Conservation (phyloP, 2,329 filamentous ascomycete species). For the Botrytis tulipae region DNA sequence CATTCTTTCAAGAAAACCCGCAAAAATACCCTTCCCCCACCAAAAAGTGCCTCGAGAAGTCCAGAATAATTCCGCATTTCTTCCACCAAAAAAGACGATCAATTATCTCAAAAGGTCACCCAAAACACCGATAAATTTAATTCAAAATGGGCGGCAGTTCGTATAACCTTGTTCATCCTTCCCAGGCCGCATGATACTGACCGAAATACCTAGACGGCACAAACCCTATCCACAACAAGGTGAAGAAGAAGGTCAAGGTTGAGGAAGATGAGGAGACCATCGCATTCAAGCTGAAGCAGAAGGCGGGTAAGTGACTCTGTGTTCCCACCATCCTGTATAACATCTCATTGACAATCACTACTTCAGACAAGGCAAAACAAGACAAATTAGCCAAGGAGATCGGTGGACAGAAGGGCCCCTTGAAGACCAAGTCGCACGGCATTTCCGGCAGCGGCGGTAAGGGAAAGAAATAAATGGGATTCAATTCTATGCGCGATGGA, state of each 20-base stretch:
- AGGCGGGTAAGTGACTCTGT: conserved; percentile 62
- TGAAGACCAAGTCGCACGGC: conserved; percentile 80
- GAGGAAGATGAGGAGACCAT: conserved; percentile 86
- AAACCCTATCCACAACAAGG: conserved; percentile 56
- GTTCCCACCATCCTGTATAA: conserved; percentile 41
- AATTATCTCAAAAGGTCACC: neutral
- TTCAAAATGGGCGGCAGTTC: conserved; percentile 59
- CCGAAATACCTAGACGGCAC: conserved; percentile 9
- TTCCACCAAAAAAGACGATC: conserved; percentile 1
- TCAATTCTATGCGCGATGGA: neutral
- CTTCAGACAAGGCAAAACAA: conserved; percentile 65
- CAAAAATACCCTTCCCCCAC: conserved; percentile 16
- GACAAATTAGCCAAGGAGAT: conserved; percentile 72
- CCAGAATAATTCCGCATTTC: conserved; percentile 16
- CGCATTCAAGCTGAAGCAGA: conserved; percentile 80
- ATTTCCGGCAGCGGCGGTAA: conserved; percentile 99
- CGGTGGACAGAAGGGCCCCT: conserved; percentile 64
- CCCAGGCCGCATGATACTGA: conserved; percentile 40
- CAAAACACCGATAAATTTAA: conserved; percentile 7
- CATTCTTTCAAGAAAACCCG: conserved; percentile 13
- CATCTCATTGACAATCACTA: neutral
- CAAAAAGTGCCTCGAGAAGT: conserved; percentile 8
- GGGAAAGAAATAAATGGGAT: conserved; percentile 40
- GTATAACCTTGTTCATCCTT: conserved; percentile 9
- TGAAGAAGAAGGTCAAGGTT: conserved; percentile 74